These are phyloP conservation scores for Terfezia boudieri DNA, from an alignment of 495 filamentous ascomycete species.

Conservation along the genomic window DNA sequence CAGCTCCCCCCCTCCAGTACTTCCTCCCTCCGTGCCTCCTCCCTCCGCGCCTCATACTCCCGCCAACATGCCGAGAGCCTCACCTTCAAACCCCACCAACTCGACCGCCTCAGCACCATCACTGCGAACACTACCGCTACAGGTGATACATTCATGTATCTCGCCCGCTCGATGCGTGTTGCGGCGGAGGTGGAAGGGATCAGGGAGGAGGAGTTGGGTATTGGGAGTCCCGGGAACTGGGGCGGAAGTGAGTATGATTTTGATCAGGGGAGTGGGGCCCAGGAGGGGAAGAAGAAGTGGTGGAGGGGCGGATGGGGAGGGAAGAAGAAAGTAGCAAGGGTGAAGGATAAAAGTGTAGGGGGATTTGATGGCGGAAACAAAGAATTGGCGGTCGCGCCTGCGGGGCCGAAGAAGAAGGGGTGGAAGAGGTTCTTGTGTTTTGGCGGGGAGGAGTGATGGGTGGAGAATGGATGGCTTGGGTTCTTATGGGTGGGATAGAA, in stretches of 20 bases:
- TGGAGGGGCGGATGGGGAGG: conserved; percentile 21
- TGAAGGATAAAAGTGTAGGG: background rate
- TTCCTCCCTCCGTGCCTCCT: no score
- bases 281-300: conserved; percentile 8
- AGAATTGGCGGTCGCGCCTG: no score
- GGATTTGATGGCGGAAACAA: no score
- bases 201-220: conserved; percentile 17
- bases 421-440: no score
- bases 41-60: no score
- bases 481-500: no score
- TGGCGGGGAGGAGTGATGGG: no score
- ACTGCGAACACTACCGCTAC: background rate
- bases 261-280: conserved; percentile 3
- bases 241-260: conserved; percentile 11
- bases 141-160: background rate
- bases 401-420: no score
- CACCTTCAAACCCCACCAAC: no score
- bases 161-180: background rate
- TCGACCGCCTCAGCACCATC: background rate
- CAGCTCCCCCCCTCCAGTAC: no score
- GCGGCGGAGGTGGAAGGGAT: conserved; percentile 39
- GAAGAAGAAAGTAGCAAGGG: conserved; percentile 8
- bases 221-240: conserved; percentile 5
- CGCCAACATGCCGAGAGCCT: no score
- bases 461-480: no score